Percentiles rank a stretch among this genome's conserved stretches.
Evolutionary conservation across 768 basidiomycete genomes (phyloP).

Genomic region (Phaffia tasmanica): DNA sequence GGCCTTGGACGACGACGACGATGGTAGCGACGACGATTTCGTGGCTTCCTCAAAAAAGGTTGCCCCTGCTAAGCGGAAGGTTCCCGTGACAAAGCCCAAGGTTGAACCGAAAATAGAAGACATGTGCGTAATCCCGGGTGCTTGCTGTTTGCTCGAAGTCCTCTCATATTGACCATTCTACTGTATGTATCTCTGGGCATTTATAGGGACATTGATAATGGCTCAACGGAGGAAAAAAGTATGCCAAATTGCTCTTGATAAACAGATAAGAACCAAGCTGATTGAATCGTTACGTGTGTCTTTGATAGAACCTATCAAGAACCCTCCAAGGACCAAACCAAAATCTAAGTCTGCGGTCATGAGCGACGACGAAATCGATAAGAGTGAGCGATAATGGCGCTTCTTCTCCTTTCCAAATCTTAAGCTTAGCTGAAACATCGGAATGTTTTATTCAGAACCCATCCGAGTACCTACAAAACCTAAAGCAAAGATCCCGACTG

Average conservation of each 20-base stretch:
- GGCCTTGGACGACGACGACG: slow-evolving; percentile 35
- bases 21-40: slow-evolving; percentile 49
- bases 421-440: neutral
- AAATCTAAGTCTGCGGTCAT: slow-evolving; percentile 7
- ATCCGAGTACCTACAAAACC: neutral
- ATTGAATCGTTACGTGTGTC: neutral
- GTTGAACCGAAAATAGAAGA: slow-evolving; percentile 24
- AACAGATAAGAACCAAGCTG: neutral
- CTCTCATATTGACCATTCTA: neutral
- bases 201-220: neutral
- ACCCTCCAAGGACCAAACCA: neutral
- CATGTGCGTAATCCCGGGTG: slow-evolving; percentile 1
- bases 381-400: neutral
- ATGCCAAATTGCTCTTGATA: slow-evolving; percentile 10
- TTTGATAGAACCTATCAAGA: neutral
- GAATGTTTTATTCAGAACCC: neutral
- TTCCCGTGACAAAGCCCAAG: slow-evolving; percentile 33
- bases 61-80: slow-evolving; percentile 10
- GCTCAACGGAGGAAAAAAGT: neutral
- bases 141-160: neutral
- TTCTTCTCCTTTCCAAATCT: neutral
- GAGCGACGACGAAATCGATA: neutral
- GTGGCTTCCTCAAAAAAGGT: slow-evolving; percentile 40
- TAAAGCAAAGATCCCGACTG: neutral
- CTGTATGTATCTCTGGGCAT: neutral